phyloP scores from a whole-genome alignment of 371 early-diverging fungal species.

The Cladochytrium tenue region DNA sequence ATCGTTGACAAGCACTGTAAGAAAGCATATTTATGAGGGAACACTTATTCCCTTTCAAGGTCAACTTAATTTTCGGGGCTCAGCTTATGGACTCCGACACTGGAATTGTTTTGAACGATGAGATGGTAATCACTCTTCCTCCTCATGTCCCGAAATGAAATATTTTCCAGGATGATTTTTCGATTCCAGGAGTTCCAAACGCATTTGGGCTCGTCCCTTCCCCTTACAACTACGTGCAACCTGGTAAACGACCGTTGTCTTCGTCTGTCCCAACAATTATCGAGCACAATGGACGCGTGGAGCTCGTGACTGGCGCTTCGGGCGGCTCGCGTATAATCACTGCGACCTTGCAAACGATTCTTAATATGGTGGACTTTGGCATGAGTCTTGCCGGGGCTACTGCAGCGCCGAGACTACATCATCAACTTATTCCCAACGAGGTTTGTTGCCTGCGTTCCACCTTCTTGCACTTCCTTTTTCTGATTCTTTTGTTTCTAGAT shows the following conservation, averaged over 20 bases:
- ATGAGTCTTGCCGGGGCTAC: conserved; percentile 74
- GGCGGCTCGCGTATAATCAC: conserved; percentile 96
- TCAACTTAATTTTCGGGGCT: conserved; percentile 94
- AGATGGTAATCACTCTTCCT: conserved; percentile 62
- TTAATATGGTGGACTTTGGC: conserved; percentile 74
- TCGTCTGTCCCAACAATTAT: conserved; percentile 88
- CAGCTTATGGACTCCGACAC: conserved; percentile 88
- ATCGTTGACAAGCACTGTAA: conserved; percentile 83
- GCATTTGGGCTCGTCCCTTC: conserved; percentile 83
- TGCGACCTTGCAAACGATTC: conserved; percentile 71
- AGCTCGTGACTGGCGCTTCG: conserved; percentile 84
- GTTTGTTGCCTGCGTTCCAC: conserved; percentile 31
- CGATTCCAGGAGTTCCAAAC: conserved; percentile 82
- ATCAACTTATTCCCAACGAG: conserved; percentile 86
- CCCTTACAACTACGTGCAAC: conserved; percentile 79
- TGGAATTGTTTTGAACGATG: conserved; percentile 96
- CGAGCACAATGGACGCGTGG: conserved; percentile 61
- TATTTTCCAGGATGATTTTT: conserved; percentile 83
- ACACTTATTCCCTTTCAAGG: neutral
- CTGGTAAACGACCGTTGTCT: conserved; percentile 91
- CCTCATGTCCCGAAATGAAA: neutral
- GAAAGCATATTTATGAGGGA: neutral
- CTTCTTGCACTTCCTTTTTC: neutral
- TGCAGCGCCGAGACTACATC: conserved; percentile 82
- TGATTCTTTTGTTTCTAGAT: conserved; percentile 8